Evolutionary conservation across 148 eudicot genomes (phyloP), one percentile per base, ranked within the genome.

Genomic region (Cornus suecica): DNA sequence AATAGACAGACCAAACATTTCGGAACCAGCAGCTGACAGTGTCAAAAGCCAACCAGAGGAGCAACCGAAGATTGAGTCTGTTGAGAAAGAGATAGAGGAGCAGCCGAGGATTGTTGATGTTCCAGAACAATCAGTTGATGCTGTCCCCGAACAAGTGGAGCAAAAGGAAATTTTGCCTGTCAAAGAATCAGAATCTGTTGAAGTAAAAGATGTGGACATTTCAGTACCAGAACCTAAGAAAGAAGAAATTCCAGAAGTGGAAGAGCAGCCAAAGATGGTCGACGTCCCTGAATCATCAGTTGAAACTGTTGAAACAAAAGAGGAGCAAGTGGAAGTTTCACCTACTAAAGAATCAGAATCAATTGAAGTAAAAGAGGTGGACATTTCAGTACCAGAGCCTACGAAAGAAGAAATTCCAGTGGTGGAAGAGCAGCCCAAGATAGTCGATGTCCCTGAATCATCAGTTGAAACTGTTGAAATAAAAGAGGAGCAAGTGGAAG

Each of bases 31-130:
- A 67, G 51, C 52, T n/a, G 45, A 30, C 26, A 25, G 62, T 5
- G 62, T 20, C 9, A 25, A 16, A 48, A 70, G 31, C 13, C 63
- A 52, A 62, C 79, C 54, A 30, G 77, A 77, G 45, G 81, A 77
- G 71, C 68, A 67, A 22, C 76, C 80, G 15, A 64, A 76, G 41
- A 68, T 54, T 24, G 83, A 68, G 48, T 32, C 74, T 65, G 71
- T 70, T 62, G 88, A 78, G 42, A 75, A 79, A 70, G 72, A 74
- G 48, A 22, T 42, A 30, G 78, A 82, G 27, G 79, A 74, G 69
- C 34, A 34, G 34, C 70, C 74, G 15, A 27, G 60, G 76, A 41
- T 27, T 14, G 32, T 45, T 26, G 80, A 73, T 69, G 73, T 72
- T 31, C 29, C 41, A 25, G 80, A 75, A 68, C 31, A 79, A 79